A percentile compares a stretch with the other conserved stretches of the same genome.
Evolutionary conservation across 148 eudicot genomes (phyloP).

Genomic region (Chenopodium album): DNA sequence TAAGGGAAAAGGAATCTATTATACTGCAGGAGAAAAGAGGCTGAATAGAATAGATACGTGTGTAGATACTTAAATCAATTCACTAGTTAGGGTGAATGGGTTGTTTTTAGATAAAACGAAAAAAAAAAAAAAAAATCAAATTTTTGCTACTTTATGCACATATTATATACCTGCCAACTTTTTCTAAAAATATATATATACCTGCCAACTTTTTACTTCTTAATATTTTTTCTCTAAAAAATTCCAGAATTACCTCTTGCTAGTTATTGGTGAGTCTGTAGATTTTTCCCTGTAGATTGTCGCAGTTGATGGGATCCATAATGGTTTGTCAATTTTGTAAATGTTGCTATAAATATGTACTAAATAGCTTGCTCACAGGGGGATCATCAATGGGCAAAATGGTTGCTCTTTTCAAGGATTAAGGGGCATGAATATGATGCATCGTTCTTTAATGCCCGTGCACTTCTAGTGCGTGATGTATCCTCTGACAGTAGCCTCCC

Average conservation of each 20-base stretch:
- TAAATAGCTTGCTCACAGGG: conserved; percentile 48
- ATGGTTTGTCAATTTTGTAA: neutral
- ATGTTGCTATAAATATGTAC: conserved; percentile 13
- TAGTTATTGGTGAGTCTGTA: neutral
- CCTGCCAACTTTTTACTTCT: neutral
- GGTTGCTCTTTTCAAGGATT: conserved; percentile 77
- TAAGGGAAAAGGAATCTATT: neutral
- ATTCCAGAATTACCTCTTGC: neutral
- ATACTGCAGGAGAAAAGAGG: neutral
- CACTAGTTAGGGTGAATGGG: neutral
- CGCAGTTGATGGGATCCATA: neutral
- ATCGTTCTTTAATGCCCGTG: conserved; percentile 89
- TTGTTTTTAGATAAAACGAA: too few relatives aligned
- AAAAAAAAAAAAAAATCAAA: too few relatives aligned
- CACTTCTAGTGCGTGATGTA: conserved; percentile 56
- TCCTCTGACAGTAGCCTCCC: conserved; percentile 43
- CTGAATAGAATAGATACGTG: neutral
- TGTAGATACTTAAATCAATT: neutral
- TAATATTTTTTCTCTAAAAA: neutral
- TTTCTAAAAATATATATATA: too few relatives aligned
- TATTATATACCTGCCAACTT: neutral
- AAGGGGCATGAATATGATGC: conserved; percentile 95
- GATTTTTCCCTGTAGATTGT: neutral
- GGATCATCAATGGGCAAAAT: conserved; percentile 89
- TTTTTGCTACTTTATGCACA: too few relatives aligned